Evolutionary conservation across 352 stramenopile genomes (phyloP), one percentile per base, ranked within the genome.

Genomic region (Globisporangium irregulare): DNA sequence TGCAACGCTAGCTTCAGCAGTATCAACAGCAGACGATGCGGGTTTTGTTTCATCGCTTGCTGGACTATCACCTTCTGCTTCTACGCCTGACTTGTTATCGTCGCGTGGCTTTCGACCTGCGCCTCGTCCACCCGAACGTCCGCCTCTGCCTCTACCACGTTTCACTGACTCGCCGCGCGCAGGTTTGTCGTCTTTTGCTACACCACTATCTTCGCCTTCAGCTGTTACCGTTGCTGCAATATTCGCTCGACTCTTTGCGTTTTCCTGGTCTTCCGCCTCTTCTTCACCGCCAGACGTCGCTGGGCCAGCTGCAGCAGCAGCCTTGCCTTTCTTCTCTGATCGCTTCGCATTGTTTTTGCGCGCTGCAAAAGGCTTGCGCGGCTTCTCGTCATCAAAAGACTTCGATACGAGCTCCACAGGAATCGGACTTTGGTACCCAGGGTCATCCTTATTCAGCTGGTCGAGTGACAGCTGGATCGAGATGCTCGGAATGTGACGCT

Each of bases 351-450:
- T 51, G 14, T 67, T 70, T 69, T 76, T 79, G 46, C 62, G 59
- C n/a, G 68, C 41, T 0, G 66, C 58, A 18, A 62, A 64, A 2
- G 55, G 22, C 25, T 69, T 69, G 29, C 64, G 57, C 41, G 66
- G 29, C 48, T 64, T 63, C 15, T 76, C 74, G 25, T 79, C 80
- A n/a, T 82, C 70, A 48, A 72, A 68, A 25, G 74, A 71, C 41
- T 69, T 63, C 14, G 78, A 73, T 34, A 91, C 82, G 53, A 87
- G 78, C 38, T 86, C 81, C 14, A 72, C 66, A 6, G 86, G 79
- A 27, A 95, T 85, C 38, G 86, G 88, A 61, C 77, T 86, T 67
- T 93, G 86, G 67, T 94, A 94, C 4, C 84, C 85, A 7, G 81
- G 73, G 34, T 92, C 74, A 4, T 75, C 71, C 55, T 67, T 76